Evolutionary conservation across 129 eudicot species (phyloP).

Genomic region (Chrysanthemum seticuspe): DNA sequence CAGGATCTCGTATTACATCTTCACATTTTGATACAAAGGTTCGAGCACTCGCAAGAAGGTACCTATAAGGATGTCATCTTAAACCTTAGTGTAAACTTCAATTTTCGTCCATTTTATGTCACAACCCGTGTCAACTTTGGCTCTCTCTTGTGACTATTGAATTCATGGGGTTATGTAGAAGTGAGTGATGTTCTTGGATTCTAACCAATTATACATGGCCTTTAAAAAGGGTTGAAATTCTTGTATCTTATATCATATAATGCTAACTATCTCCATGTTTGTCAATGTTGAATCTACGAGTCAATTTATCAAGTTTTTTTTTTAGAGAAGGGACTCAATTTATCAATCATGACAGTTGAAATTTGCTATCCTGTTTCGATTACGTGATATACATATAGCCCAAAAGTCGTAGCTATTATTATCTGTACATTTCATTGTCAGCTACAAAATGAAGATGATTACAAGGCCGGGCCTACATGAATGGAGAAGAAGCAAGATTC

Average conservation of each 20-base stretch:
- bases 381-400: too few relatives aligned
- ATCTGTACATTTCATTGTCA: neutral
- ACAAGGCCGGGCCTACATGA: constrained; percentile 8
- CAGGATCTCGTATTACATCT: constrained; percentile 87
- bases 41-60: constrained; percentile 82
- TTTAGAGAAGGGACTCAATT: too few relatives aligned
- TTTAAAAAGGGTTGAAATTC: neutral
- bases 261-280: neutral
- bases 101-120: neutral
- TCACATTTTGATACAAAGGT: constrained; percentile 90
- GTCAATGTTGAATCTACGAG: neutral
- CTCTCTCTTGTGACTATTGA: neutral
- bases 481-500: too few relatives aligned
- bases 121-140: neutral
- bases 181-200: constrained; percentile 4
- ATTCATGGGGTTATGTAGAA: constrained; percentile 6
- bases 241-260: constrained; percentile 8
- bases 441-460: neutral
- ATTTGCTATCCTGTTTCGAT: too few relatives aligned
- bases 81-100: neutral
- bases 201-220: neutral
- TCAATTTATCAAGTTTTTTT: neutral
- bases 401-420: too few relatives aligned
- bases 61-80: constrained; percentile 39
- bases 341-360: neutral